Percentiles rank a stretch among this genome's conserved stretches.
Conservation (phyloP, 2,329 filamentous ascomycete genomes). For the Neopestalotiopsis sp. region DNA sequence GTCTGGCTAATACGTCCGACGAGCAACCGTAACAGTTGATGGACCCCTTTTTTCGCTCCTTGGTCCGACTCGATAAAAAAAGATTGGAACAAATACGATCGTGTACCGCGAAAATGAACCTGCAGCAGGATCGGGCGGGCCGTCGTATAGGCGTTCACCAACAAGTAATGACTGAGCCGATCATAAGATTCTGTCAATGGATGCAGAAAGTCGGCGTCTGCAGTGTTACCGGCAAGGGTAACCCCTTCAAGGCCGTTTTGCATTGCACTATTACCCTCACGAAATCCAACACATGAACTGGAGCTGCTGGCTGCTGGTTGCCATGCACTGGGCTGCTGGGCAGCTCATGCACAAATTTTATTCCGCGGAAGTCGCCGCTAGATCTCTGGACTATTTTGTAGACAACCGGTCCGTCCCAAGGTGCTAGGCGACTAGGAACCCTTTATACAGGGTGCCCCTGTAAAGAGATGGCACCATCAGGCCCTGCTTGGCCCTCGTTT, state of each 20-base stretch:
- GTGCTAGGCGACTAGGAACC: background rate
- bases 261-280: slow-evolving; percentile 4
- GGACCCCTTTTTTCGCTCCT: slow-evolving; percentile 8
- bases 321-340: background rate
- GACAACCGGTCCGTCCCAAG: slow-evolving; percentile 2
- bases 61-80: background rate
- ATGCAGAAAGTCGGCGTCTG: background rate
- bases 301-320: background rate
- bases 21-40: background rate
- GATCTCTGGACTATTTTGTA: background rate
- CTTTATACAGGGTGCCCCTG: background rate
- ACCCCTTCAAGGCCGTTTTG: background rate
- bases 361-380: slow-evolving; percentile 10
- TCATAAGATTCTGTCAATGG: slow-evolving; percentile 5
- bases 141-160: background rate
- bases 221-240: background rate
- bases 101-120: background rate
- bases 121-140: background rate
- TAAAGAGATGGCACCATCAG: slow-evolving; percentile 10
- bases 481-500: slow-evolving; percentile 4
- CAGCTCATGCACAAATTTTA: background rate
- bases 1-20: background rate
- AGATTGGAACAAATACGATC: background rate
- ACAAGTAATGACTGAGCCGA: background rate
- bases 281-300: background rate